Percentiles rank a stretch among this genome's conserved stretches.
Conservation (phyloP, 768 basidiomycete species). For the Fistulinella prunicolor region DNA sequence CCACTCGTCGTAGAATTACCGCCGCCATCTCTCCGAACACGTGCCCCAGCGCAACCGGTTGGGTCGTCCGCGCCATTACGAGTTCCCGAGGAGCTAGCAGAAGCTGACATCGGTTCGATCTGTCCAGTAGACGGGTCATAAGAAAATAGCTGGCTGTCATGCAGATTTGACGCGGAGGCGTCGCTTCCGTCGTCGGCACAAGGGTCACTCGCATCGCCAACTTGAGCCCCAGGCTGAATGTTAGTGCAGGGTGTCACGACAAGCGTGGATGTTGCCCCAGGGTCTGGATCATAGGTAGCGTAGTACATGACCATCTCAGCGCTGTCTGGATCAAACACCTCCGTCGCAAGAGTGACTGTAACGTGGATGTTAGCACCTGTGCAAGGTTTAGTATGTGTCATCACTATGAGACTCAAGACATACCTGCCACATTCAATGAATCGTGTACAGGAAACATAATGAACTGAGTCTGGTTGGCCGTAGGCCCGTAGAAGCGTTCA, state of each 20-base stretch:
- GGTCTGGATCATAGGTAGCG: conserved; percentile 58
- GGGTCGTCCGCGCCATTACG: neutral
- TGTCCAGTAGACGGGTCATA: conserved; percentile 48
- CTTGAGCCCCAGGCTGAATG: neutral
- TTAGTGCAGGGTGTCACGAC: conserved; percentile 50
- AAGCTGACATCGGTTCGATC: conserved; percentile 53
- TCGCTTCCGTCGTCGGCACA: conserved; percentile 6
- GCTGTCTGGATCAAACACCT: conserved; percentile 39
- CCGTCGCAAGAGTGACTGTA: conserved; percentile 35
- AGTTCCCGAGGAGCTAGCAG: conserved; percentile 26
- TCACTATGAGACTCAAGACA: neutral
- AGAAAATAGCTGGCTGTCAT: conserved; percentile 57
- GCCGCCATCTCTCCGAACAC: conserved; percentile 13
- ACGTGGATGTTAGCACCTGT: conserved; percentile 33
- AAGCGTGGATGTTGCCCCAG: conserved; percentile 46
- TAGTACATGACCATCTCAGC: conserved; percentile 47
- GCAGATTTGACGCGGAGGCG: conserved; percentile 11
- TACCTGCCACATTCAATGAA: conserved; percentile 9
- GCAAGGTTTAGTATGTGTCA: conserved; percentile 3
- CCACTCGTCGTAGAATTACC: conserved; percentile 5
- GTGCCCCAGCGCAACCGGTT: conserved; percentile 3
- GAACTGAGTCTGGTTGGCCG: conserved; percentile 44
- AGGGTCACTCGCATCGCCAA: conserved; percentile 3
- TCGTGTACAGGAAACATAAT: conserved; percentile 33
- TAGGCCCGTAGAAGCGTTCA: conserved; percentile 55